These are phyloP conservation scores for Obelidium mucronatum DNA, from an alignment of 192 early-diverging fungal genomes.

Conservation along the genomic window DNA sequence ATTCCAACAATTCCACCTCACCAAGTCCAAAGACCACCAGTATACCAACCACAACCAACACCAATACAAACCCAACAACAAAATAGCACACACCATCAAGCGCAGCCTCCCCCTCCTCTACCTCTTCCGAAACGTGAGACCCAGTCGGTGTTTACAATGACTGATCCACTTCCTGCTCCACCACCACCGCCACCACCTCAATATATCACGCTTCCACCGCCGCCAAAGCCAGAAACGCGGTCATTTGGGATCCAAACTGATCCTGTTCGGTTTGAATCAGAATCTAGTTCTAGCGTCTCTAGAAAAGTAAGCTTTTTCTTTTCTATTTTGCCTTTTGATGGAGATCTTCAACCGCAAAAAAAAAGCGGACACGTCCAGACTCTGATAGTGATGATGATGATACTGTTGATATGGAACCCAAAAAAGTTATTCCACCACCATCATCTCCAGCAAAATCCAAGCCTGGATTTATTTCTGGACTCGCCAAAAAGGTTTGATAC, in stretches of 20 bases:
- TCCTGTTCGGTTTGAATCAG: not conserved
- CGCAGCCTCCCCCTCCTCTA: not conserved
- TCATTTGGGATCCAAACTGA: not conserved
- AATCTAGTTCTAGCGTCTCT: not conserved
- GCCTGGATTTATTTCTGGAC: not conserved
- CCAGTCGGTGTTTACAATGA: not conserved
- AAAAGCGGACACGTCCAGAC: too few relatives aligned
- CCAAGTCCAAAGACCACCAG: too few relatives aligned
- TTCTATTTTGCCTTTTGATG: not conserved
- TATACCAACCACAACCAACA: not conserved
- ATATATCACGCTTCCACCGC: not conserved
- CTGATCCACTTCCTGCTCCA: not conserved
- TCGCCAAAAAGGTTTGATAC: conserved; percentile 23
- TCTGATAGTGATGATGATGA: too few relatives aligned
- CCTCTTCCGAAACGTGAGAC: not conserved
- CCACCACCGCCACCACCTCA: not conserved
- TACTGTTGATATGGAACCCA: too few relatives aligned
- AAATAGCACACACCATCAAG: not conserved
- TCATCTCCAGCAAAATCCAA: too few relatives aligned
- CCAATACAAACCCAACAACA: not conserved
- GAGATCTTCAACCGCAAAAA: not conserved
- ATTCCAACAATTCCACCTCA: too few relatives aligned
- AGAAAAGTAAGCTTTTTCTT: not conserved
- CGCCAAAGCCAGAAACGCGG: not conserved
- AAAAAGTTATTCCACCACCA: too few relatives aligned